These are phyloP conservation scores for Blastobotrys peoriensis DNA, from an alignment of 805 yeast species.

Conservation along the genomic window DNA sequence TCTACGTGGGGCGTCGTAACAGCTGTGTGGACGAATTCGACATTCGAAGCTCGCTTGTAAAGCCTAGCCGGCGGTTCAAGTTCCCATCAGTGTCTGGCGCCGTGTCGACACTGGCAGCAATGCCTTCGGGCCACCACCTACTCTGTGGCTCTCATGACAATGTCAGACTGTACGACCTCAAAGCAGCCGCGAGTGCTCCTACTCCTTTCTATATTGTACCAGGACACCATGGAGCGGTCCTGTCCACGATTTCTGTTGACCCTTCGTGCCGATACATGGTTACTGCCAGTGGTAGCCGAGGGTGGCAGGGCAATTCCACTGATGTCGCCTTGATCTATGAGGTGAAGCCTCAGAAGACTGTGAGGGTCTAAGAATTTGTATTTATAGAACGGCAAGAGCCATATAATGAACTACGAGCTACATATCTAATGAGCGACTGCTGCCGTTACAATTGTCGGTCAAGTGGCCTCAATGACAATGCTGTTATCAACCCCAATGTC, in stretches of 20 bases:
- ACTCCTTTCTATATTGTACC: slow-evolving; percentile 87
- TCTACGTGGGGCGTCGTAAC: slow-evolving; percentile 86
- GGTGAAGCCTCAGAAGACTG: slow-evolving; percentile 32
- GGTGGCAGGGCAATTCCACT: slow-evolving; percentile 83
- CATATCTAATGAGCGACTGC: too few species aligned
- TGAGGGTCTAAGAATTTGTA: too few species aligned
- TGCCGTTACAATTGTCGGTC: too few species aligned
- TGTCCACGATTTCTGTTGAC: slow-evolving; percentile 72
- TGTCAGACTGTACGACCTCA: slow-evolving; percentile 75
- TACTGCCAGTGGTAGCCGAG: slow-evolving; percentile 89
- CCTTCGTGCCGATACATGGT: slow-evolving; percentile 84
- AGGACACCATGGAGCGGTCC: slow-evolving; percentile 91
- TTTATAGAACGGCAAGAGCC: too few species aligned
- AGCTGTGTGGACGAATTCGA: slow-evolving; percentile 63
- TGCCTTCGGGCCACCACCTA: slow-evolving; percentile 75
- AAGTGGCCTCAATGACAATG: too few species aligned
- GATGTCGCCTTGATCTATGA: slow-evolving; percentile 82
- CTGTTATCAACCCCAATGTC: too few species aligned
- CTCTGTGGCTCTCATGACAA: slow-evolving; percentile 90
- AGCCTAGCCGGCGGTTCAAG: slow-evolving; percentile 52
- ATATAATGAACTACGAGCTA: too few species aligned
- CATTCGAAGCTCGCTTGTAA: slow-evolving; percentile 31
- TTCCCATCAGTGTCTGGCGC: slow-evolving; percentile 90
- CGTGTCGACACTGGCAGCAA: slow-evolving; percentile 68
- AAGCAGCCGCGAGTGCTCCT: slow-evolving; percentile 30